Evolutionary conservation across 1,139 yeast genomes (phyloP), one percentile per base, ranked within the genome.

Genomic region (Blastobotrys serpentis): DNA sequence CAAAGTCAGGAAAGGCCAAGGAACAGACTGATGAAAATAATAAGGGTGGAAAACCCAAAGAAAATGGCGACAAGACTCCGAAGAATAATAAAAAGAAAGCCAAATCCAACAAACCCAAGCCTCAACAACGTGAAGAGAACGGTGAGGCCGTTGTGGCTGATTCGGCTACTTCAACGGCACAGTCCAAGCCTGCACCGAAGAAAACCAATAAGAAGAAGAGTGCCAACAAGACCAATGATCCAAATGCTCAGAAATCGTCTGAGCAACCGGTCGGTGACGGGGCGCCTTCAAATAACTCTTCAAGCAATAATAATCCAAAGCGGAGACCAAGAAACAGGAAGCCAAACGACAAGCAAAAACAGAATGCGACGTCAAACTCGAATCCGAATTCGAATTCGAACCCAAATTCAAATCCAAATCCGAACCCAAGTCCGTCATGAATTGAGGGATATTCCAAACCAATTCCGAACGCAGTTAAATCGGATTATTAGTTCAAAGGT

Each of bases 21-120:
- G 13, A 19, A 8, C 14, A 14, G 17, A 37, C 48, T 48, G 32
- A 37, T 14, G 19, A 40, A 30, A 30, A 41, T 14, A 11, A 43
- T 49, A 43, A 48, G 38, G 21, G 42, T 40, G 37, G 41, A 8
- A 39, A 39, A 14, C 17, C 19, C 6, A 39, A 17, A 33, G 19
- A 39, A n/a, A 21, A 39, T 6, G 32, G 22, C 18, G 46, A 23
- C 21, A 38, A 38, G 21, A n/a, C 44, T 8, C 5, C 5, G 23
- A 19, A 29, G 34, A 21, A 26, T 13, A 17, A 25, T 13, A 17
- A 22, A 6, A 38, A 38, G 30, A 21, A 38, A n/a, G 42, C 8
- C 6, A n/a, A 18, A 21, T 4, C 33, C 18, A 19, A 18, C 25
- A 36, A 36, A 14, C 25, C 40, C 23, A 36, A 36, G 16, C 38